Conservation (phyloP, 2,329 filamentous ascomycete species). For the Verticillium nubilum region DNA sequence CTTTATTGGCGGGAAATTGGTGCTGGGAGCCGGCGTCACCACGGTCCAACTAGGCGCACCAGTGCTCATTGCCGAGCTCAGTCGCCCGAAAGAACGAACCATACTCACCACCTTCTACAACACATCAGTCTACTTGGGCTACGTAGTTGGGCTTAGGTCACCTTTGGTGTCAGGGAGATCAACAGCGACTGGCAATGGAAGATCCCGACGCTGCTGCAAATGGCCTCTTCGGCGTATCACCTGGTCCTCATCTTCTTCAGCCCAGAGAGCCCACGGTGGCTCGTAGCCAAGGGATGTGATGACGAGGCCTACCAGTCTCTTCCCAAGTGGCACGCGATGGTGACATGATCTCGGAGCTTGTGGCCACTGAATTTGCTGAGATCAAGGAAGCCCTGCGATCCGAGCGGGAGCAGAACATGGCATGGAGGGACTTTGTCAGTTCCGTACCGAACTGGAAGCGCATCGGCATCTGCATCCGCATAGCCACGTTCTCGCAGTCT, state of each 20-base stretch:
- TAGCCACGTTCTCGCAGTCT: conserved; percentile 33
- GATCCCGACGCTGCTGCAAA: conserved; percentile 47
- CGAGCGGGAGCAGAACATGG: conserved; percentile 35
- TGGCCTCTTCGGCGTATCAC: conserved; percentile 34
- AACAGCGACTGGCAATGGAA: conserved; percentile 40
- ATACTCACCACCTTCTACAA: conserved; percentile 32
- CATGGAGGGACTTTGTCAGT: conserved; percentile 35
- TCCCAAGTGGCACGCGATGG: conserved; percentile 45
- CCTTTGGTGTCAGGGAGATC: conserved; percentile 22
- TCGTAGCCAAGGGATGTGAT: conserved; percentile 42
- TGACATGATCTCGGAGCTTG: conserved; percentile 35
- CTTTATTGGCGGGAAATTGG: conserved; percentile 32
- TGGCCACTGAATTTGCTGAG: conserved; percentile 42
- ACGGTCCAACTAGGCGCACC: conserved; percentile 36
- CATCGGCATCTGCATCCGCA: conserved; percentile 31
- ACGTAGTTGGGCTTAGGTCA: conserved; percentile 31
- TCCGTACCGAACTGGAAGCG: conserved; percentile 32
- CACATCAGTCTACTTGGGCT: conserved; percentile 33
- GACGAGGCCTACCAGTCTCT: conserved; percentile 46
- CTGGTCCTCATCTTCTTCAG: conserved; percentile 41
- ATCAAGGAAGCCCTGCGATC: conserved; percentile 41
- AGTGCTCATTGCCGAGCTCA: conserved; percentile 36
- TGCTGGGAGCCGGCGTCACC: conserved; percentile 28
- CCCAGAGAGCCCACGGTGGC: conserved; percentile 55
- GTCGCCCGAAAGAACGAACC: conserved; percentile 32